phyloP scores from a whole-genome alignment of 768 basidiomycete species.

The Termitomyces sp. region DNA sequence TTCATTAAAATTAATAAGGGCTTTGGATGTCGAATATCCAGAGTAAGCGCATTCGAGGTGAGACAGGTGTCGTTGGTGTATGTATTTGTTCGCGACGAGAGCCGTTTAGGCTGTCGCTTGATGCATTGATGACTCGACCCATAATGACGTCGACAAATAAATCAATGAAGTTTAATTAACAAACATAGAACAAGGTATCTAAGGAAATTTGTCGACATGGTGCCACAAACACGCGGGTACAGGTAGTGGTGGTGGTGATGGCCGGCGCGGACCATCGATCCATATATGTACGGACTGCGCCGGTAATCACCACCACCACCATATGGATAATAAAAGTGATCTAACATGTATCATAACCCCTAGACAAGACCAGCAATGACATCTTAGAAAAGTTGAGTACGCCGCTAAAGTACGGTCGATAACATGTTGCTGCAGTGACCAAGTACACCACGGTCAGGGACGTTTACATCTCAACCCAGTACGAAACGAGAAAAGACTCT shows the following conservation, averaged over 20 bases:
- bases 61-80: not conserved
- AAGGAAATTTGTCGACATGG: not conserved
- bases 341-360: not conserved
- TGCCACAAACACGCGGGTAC: constrained; percentile 1
- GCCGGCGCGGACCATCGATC: constrained; percentile 4
- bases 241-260: not conserved
- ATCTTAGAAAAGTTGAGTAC: not conserved
- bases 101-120: not conserved
- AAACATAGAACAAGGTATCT: not conserved
- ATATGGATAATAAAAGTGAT: not conserved
- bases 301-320: too few relatives aligned
- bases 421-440: not conserved
- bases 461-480: not conserved
- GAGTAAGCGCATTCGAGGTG: not conserved
- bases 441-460: not conserved
- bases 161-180: not conserved
- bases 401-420: not conserved
- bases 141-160: not conserved
- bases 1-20: not conserved
- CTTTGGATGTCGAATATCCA: not conserved
- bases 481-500: constrained; percentile 8
- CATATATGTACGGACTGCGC: not conserved
- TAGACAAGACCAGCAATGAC: not conserved
- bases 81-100: not conserved
- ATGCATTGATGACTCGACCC: not conserved